Evolutionary conservation across 805 yeast species (phyloP), one percentile per base, ranked within the genome.

Genomic region (Saccharomycopsis selenospora): DNA sequence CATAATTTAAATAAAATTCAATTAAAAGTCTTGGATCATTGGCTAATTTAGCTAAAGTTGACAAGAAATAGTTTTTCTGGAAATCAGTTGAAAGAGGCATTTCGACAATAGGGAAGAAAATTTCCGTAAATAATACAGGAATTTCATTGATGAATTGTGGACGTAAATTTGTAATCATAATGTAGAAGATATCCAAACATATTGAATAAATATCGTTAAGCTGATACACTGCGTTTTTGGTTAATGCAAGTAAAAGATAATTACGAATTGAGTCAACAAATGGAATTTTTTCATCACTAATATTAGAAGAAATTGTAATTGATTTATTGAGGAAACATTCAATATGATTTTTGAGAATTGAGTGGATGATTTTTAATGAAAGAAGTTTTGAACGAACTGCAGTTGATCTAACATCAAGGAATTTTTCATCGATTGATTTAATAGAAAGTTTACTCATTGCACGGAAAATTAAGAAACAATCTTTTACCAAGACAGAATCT

Each of bases 381-480:
- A 95, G 71, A 51, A 93, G 69, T 63, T 93, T 93, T 1, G 97
- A 88, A 59, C 99, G 79, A 55, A 93, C 88, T 1, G 91, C 84
- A 60, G 91, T 96, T 2, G 96, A 84, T 63, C 91, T 77, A 88
- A 83, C 82, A 63, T 85, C 95, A 53, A 88, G 66, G 28, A 80
- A 76, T 30, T 82, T 85, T 36, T 80, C 73, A 51, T 90, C 97
- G 50, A 91, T 68, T 24, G 82, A 75, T 64, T 93, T 93, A 43
- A 86, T 85, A 2, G 97, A 85, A 14, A 93, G 75, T 61, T 88
- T 89, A 63, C 96, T 86, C 93, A 93, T 85, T 1, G 97, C 91
- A 61, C 99, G 77, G 66, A 93, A 89, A 2, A 93, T 77, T 51
- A 93, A 71, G 60, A 90, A 91, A 0, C 98, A 97, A 63, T 93